Conservation (phyloP, 345 rosid genomes). For the Gossypium rotundifolium region DNA sequence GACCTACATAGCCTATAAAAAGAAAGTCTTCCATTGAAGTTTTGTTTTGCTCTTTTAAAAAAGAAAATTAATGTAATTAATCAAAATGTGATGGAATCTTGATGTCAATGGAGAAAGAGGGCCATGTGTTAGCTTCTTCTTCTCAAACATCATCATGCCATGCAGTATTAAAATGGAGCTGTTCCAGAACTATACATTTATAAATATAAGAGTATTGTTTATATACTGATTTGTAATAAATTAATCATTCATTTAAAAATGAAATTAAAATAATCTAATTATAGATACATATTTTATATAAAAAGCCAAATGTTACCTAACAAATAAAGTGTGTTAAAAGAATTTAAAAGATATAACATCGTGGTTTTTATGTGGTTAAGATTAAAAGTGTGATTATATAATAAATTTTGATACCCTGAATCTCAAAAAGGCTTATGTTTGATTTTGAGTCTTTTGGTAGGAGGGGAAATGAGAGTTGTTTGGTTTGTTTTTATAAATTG, state of each 20-base stretch:
- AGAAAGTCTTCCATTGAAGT: conserved; percentile 4
- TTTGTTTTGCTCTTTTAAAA: not conserved
- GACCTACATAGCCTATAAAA: conserved; percentile 8
- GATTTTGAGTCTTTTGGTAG: no score
- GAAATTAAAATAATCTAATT: no score
- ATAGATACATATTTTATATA: not conserved
- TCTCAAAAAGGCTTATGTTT: no score
- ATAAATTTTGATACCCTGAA: not conserved
- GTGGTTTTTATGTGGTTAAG: not conserved
- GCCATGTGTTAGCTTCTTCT: not conserved
- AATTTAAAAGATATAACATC: not conserved
- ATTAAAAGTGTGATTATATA: not conserved
- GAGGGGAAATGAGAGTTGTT: no score
- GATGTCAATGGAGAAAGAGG: conserved; percentile 11
- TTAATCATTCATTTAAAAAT: no score
- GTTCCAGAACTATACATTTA: no score
- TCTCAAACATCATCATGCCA: not conserved
- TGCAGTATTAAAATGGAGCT: not conserved
- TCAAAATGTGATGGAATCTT: conserved; percentile 8
- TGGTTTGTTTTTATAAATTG: no score
- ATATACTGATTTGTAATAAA: not conserved
- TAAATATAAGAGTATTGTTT: no score
- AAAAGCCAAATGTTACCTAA: not conserved
- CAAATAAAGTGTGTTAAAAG: not conserved
- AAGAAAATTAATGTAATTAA: not conserved